A percentile compares a stretch with the other conserved stretches of the same genome.
Conservation (phyloP, 1,139 yeast species). For the Pichiaceae sp. region DNA sequence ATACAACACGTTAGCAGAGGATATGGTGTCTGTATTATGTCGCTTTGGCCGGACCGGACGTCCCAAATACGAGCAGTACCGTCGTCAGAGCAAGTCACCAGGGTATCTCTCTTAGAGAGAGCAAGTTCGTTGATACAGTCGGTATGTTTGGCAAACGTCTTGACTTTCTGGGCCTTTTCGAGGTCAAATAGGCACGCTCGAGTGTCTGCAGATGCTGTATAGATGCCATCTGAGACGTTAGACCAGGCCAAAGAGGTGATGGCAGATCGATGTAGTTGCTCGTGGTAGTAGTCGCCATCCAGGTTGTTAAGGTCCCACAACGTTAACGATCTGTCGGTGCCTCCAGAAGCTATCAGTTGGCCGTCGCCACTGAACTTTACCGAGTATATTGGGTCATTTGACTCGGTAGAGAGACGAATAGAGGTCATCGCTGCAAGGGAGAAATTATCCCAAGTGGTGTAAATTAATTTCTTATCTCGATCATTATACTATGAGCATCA, state of each 20-base stretch:
- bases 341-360: conserved; percentile 2
- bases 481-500: too few species aligned
- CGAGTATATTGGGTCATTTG: conserved; percentile 1
- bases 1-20: conserved; percentile 50
- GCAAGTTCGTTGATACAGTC: conserved; percentile 50
- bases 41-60: conserved; percentile 37
- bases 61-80: conserved; percentile 61
- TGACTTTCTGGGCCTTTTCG: conserved; percentile 45
- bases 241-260: conserved; percentile 45
- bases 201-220: conserved; percentile 43
- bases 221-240: conserved; percentile 25
- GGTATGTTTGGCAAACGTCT: conserved; percentile 43
- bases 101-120: conserved; percentile 15
- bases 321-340: background rate
- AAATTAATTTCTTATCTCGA: too few species aligned
- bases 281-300: background rate
- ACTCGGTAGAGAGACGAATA: background rate
- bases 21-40: conserved; percentile 27
- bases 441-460: background rate
- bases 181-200: conserved; percentile 49
- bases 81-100: conserved; percentile 50
- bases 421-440: too few species aligned
- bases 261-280: conserved; percentile 39
- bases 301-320: conserved; percentile 21
- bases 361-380: conserved; percentile 2